These are phyloP conservation scores for Elasticomyces elasticus DNA, from an alignment of 495 filamentous ascomycete species.

Conservation along the genomic window DNA sequence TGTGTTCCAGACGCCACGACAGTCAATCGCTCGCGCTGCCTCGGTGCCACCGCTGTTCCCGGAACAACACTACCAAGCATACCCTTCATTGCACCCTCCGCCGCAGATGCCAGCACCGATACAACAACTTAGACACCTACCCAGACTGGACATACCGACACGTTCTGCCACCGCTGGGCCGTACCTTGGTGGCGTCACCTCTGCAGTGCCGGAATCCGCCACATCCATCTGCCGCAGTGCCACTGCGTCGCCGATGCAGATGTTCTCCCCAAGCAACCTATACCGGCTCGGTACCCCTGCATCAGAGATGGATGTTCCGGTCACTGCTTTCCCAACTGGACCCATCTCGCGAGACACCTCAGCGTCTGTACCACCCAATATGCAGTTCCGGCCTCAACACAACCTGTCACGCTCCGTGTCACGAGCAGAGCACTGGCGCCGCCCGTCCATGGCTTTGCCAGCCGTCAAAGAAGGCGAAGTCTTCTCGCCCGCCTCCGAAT, in stretches of 20 bases:
- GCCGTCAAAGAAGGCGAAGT: conserved; percentile 42
- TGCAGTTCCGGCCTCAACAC: conserved; percentile 52
- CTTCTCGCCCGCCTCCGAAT: conserved; percentile 28
- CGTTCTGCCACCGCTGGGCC: conserved; percentile 27
- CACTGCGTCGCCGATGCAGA: conserved; percentile 34
- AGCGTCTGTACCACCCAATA: conserved; percentile 88
- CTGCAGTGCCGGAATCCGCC: conserved; percentile 17
- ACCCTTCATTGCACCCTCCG: conserved; percentile 23
- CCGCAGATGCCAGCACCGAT: conserved; percentile 23
- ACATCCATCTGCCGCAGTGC: conserved; percentile 28
- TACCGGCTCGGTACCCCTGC: conserved; percentile 73
- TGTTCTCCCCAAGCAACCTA: conserved; percentile 26
- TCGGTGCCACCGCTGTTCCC: conserved; percentile 34
- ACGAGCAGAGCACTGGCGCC: conserved; percentile 40
- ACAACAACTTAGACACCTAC: conserved; percentile 28
- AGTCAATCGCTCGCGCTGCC: conserved; percentile 24
- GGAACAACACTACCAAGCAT: conserved; percentile 21
- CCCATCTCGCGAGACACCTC: conserved; percentile 62
- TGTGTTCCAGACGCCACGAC: conserved; percentile 1
- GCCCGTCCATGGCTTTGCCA: conserved; percentile 49
- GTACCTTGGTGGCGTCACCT: background rate
- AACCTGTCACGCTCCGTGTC: conserved; percentile 33
- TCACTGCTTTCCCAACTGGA: conserved; percentile 60
- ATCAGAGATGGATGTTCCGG: conserved; percentile 81
- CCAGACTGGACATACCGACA: conserved; percentile 31